A percentile compares a stretch with the other conserved stretches of the same genome.
Conservation (phyloP, 2,329 filamentous ascomycete species). For the Aureobasidium subglaciale region DNA sequence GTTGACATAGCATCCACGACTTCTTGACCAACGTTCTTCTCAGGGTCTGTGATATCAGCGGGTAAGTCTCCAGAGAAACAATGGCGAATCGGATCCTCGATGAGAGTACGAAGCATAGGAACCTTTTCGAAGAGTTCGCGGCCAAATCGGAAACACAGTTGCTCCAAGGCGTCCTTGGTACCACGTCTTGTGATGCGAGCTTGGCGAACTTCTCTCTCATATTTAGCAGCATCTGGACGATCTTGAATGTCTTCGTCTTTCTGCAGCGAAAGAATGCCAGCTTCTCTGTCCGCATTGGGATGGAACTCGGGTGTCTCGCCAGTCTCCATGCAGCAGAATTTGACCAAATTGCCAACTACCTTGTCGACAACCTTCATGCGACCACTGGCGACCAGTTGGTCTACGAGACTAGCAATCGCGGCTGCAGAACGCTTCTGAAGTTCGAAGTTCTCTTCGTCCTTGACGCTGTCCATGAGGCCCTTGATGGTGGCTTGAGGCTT, state of each 20-base stretch:
- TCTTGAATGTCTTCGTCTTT: conserved; percentile 96
- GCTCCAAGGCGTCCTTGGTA: conserved; percentile 88
- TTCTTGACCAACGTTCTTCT: conserved; percentile 75
- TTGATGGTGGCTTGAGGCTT: conserved; percentile 91
- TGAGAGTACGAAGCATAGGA: conserved; percentile 71
- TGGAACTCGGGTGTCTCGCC: conserved; percentile 95
- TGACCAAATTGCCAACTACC: conserved; percentile 89
- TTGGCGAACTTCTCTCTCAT: conserved; percentile 79
- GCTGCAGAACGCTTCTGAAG: conserved; percentile 80
- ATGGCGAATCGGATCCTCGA: conserved; percentile 70
- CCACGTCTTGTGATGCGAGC: conserved; percentile 86
- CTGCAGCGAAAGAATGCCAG: conserved; percentile 81
- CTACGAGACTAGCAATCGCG: conserved; percentile 78
- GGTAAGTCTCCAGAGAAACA: conserved; percentile 66
- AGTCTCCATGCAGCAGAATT: conserved; percentile 96
- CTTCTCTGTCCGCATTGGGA: conserved; percentile 69
- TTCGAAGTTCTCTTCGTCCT: conserved; percentile 84
- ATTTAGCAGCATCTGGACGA: conserved; percentile 82
- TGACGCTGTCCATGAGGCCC: conserved; percentile 96
- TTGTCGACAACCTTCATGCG: conserved; percentile 87
- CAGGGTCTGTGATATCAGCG: conserved; percentile 63
- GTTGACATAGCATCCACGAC: conserved; percentile 92
- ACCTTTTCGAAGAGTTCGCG: conserved; percentile 70
- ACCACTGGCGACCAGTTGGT: conserved; percentile 71
- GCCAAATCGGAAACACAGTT: conserved; percentile 74